A percentile compares a stretch with the other conserved stretches of the same genome.
Conservation (phyloP, 2,329 filamentous ascomycete genomes). For the Rutstroemia sp. region DNA sequence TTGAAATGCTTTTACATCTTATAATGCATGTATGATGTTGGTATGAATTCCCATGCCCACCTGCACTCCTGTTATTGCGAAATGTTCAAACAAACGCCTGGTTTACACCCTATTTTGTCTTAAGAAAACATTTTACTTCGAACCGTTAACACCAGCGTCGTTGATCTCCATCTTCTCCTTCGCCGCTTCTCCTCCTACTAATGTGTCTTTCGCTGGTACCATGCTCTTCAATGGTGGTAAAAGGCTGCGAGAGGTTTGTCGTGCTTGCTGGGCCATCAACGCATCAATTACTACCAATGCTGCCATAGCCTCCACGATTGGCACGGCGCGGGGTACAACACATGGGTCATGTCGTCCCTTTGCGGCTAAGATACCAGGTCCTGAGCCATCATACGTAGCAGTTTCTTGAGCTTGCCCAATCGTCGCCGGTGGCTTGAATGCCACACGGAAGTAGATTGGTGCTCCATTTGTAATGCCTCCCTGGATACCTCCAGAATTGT, state of each 20-base stretch:
- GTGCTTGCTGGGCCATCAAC: constrained; percentile 70
- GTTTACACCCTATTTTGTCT: no score
- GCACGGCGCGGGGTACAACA: constrained; percentile 73
- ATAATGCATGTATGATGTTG: no score
- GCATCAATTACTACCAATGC: constrained; percentile 82
- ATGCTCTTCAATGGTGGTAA: constrained; percentile 34
- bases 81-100: no score
- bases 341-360: constrained; percentile 95
- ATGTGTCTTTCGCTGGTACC: constrained; percentile 13
- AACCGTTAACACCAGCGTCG: constrained; percentile 12
- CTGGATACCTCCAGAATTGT: constrained; percentile 92
- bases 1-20: no score
- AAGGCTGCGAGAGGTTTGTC: constrained; percentile 40
- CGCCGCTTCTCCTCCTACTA: constrained; percentile 16
- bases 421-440: constrained; percentile 91
- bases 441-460: constrained; percentile 88
- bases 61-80: no score
- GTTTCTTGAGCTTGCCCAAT: constrained; percentile 86
- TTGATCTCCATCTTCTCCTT: constrained; percentile 12
- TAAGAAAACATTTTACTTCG: background rate
- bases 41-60: no score
- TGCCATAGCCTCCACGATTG: constrained; percentile 88
- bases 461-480: constrained; percentile 93
- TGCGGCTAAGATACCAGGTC: constrained; percentile 70
- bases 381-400: constrained; percentile 64